phyloP scores from a whole-genome alignment of 306 rosid species.

The Castanea crenata region DNA sequence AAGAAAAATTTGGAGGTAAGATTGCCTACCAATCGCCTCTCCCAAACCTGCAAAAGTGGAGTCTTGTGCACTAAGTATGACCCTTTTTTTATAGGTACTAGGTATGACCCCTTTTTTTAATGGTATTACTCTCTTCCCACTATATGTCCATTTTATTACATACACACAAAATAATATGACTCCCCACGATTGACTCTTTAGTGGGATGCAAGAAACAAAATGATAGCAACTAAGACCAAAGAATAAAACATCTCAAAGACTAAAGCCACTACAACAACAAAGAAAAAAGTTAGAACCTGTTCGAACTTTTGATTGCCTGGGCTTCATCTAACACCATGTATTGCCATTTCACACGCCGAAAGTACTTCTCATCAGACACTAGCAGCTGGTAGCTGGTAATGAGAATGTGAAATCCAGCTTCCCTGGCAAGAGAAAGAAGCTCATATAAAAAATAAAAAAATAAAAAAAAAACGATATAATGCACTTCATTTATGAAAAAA shows the following conservation, averaged over 20 bases:
- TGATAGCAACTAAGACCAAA: not conserved
- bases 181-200: not conserved
- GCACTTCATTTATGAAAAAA: not conserved
- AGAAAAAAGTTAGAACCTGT: conserved; percentile 53
- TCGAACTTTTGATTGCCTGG: conserved; percentile 92
- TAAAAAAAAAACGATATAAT: not conserved
- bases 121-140: not conserved
- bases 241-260: conserved; percentile 6
- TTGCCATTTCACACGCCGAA: conserved; percentile 98
- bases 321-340: conserved; percentile 99
- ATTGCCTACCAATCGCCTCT: too few species aligned
- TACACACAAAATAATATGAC: not conserved
- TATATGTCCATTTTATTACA: not conserved
- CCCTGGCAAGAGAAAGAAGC: conserved; percentile 49
- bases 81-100: too few species aligned
- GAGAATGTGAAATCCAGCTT: conserved; percentile 91
- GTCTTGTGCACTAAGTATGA: too few species aligned
- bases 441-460: not conserved
- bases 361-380: conserved; percentile 79
- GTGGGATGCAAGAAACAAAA: not conserved
- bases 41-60: too few species aligned
- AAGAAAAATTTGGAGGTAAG: too few species aligned
- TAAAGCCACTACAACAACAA: conserved; percentile 9
- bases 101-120: too few species aligned
- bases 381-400: conserved; percentile 96